Conservation (phyloP, 768 basidiomycete species). For the Lactarius hengduanensis region DNA sequence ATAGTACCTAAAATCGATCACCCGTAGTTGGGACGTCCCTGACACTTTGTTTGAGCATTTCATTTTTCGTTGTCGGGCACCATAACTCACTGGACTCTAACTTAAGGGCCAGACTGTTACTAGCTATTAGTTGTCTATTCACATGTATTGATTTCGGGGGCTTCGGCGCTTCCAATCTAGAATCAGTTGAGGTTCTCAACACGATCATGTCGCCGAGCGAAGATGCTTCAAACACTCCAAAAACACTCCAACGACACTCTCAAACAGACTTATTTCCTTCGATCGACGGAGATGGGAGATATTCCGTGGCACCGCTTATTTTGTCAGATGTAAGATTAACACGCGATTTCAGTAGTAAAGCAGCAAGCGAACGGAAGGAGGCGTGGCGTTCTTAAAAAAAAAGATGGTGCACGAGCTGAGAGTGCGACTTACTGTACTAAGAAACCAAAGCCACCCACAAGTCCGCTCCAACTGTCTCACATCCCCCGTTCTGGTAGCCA, state of each 20-base stretch:
- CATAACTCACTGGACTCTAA: too few species aligned
- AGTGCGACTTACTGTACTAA: background rate
- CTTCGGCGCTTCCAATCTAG: background rate
- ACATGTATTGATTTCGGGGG: background rate
- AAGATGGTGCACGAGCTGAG: background rate
- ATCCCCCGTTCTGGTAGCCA: background rate
- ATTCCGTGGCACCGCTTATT: background rate
- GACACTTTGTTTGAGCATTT: background rate
- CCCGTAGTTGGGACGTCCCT: background rate
- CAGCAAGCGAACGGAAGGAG: background rate
- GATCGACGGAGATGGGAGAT: background rate
- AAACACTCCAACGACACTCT: background rate
- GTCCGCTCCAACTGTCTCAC: background rate
- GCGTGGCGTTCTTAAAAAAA: background rate
- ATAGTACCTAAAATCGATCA: conserved; percentile 4
- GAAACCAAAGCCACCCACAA: background rate
- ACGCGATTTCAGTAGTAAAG: background rate
- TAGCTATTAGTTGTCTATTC: too few species aligned
- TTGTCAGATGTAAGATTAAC: background rate
- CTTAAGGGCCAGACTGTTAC: too few species aligned
- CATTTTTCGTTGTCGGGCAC: background rate
- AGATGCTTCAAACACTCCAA: conserved; percentile 3
- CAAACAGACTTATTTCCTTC: background rate
- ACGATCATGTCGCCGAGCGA: background rate
- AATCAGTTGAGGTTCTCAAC: background rate